Base-by-base conservation (phyloP, 768 basidiomycete genomes). In the Tulasnella sp. region DNA sequence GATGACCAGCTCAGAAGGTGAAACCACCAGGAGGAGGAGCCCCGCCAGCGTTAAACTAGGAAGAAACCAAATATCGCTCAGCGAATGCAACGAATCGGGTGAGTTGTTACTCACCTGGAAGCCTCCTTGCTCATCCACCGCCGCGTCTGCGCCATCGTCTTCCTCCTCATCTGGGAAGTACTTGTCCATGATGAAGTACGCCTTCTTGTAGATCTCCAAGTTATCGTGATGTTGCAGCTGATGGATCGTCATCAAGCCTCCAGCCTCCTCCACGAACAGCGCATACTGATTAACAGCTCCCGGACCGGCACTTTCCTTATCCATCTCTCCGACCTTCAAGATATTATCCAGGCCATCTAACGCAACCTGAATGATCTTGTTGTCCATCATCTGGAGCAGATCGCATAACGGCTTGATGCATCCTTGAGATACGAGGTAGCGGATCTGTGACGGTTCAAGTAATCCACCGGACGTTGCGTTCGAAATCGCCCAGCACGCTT, bases 181-280 rank as follows among this genome's bases (percentile, higher is more conserved):
- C 70, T 94, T 94, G 76, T 91, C 87, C 87, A 90, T 90, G 68
- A 91, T 96, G 73, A 91, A 91, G 79, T 93, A 99, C 43, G 94
- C 95, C 77, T 99, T 98, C 82, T 97, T 97, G 77, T 99, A 99
- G 67, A 99, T 98, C 67, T 98, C 95, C 73, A 97, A 74, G 75
- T 99, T 99, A 76, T 99, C 95, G 73, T 98, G 96, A 73, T 95
- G 93, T 75, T 99, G 96, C 56, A 98, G 82, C 73, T 97, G 94
- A 78, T 99, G 95, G 71, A 99, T 97, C 19, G 92, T 88, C 66
- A 92, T 82, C 96, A 99, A 98, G 55, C 96, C 96, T 61, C 96
- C 94, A 9, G 94, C 94, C 74, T 99, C 96, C 73, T 99, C 96
- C 45, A 98, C 91, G 66, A 77, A 98, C 62, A 86, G 74, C 13